A percentile compares a stretch with the other conserved stretches of the same genome.
phyloP scores from a whole-genome alignment of 768 basidiomycete genomes.

The Suillus hirtellus region DNA sequence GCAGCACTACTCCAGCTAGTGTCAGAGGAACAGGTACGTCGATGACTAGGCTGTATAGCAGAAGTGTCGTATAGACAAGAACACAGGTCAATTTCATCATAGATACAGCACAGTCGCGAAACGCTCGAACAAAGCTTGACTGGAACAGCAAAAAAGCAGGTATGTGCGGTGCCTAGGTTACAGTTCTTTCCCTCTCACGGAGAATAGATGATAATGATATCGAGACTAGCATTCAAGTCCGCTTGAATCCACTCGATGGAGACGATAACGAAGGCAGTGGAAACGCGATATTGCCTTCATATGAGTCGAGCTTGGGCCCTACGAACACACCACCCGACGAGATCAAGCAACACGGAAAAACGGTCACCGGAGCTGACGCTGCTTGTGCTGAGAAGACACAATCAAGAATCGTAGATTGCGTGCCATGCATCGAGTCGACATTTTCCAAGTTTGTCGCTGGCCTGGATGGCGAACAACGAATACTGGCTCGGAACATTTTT shows the following conservation, averaged over 20 bases:
- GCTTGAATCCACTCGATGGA: conserved; percentile 2
- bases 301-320: not conserved
- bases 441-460: conserved; percentile 22
- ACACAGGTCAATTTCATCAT: conserved; percentile 69
- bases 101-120: conserved; percentile 61
- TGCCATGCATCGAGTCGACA: conserved; percentile 27
- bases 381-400: conserved; percentile 44
- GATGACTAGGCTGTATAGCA: not conserved
- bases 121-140: conserved; percentile 58
- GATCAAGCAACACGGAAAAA: conserved; percentile 43
- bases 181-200: not conserved
- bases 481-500: conserved; percentile 21
- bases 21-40: conserved; percentile 72
- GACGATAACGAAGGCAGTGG: conserved; percentile 1
- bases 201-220: conserved; percentile 78
- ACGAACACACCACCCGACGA: not conserved
- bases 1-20: conserved; percentile 76
- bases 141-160: conserved; percentile 93
- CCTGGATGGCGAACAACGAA: conserved; percentile 24
- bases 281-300: not conserved
- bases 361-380: conserved; percentile 41
- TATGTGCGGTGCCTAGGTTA: conserved; percentile 24
- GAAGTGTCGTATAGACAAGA: not conserved
- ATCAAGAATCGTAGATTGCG: conserved; percentile 34
- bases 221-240: conserved; percentile 64